Percentiles rank a stretch among this genome's conserved stretches.
Evolutionary conservation across 2,329 filamentous ascomycete species (phyloP).

Genomic region (Clathrospora elynae): DNA sequence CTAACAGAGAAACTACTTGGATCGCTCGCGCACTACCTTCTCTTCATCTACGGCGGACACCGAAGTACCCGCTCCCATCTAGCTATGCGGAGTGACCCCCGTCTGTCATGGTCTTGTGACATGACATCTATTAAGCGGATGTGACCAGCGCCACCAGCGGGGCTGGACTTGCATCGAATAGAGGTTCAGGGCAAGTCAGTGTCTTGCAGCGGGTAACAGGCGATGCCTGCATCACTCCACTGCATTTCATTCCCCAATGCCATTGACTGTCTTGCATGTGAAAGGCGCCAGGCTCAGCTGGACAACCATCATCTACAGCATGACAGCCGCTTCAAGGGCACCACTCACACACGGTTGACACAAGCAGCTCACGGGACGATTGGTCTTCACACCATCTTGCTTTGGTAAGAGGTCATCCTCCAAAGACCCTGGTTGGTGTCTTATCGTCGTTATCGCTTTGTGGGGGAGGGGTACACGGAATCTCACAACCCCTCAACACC

Average conservation of each 20-base stretch:
- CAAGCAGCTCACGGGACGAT: constrained; percentile 36
- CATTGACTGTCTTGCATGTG: constrained; percentile 38
- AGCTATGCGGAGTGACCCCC: constrained; percentile 25
- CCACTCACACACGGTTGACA: constrained; percentile 3
- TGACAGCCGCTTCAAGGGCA: constrained; percentile 6
- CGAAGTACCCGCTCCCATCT: constrained; percentile 34
- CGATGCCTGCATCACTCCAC: constrained; percentile 26
- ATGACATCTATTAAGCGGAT: constrained; percentile 22
- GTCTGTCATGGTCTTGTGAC: constrained; percentile 40
- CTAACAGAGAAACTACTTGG: constrained; percentile 16
- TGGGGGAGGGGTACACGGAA: constrained; percentile 19
- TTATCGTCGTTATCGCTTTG: constrained; percentile 36
- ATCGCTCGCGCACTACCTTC: constrained; percentile 16
- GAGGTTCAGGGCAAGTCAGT: constrained; percentile 35
- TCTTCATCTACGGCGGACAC: constrained; percentile 18
- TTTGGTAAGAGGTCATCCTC: constrained; percentile 24
- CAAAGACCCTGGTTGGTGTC: constrained; percentile 12
- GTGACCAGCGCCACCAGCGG: constrained; percentile 35
- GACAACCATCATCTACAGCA: constrained; percentile 25
- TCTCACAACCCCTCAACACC: constrained; percentile 16
- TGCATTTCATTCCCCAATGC: constrained; percentile 25
- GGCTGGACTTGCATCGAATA: constrained; percentile 27
- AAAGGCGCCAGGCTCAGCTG: constrained; percentile 34
- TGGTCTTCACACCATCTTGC: constrained; percentile 35
- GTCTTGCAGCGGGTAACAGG: constrained; percentile 40